These are phyloP conservation scores for Colletotrichum cordylinicola DNA, from an alignment of 2,329 filamentous ascomycete species.

Conservation along the genomic window DNA sequence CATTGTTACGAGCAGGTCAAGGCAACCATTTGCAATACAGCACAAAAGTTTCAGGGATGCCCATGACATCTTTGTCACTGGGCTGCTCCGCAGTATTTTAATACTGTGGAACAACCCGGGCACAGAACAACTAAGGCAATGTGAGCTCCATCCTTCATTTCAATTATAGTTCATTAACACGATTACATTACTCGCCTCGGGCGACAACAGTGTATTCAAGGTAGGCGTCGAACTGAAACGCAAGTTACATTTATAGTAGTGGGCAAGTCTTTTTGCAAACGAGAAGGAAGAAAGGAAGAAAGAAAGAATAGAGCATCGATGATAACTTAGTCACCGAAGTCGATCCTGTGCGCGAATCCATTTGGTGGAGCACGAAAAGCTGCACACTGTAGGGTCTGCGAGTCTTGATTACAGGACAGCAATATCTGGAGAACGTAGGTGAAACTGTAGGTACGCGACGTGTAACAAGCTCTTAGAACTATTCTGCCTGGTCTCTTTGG, in stretches of 20 bases:
- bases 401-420: neutral
- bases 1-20: neutral
- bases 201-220: too few relatives aligned
- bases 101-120: neutral
- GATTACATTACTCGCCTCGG: neutral
- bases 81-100: neutral
- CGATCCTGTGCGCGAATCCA: neutral
- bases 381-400: neutral
- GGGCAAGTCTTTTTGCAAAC: neutral
- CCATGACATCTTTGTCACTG: neutral
- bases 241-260: too few relatives aligned
- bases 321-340: neutral
- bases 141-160: neutral
- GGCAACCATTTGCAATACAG: neutral
- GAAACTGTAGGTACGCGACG: too few relatives aligned
- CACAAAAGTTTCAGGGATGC: accelerated
- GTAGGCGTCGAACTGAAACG: too few relatives aligned
- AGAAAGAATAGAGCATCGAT: accelerated
- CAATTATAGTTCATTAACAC: neutral
- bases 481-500: accelerated
- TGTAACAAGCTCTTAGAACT: neutral
- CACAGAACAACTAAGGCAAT: neutral
- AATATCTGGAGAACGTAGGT: neutral
- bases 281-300: neutral
- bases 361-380: accelerated